Conservation (phyloP, 75 land plant species). For the Pseudotsuga menziesii region DNA sequence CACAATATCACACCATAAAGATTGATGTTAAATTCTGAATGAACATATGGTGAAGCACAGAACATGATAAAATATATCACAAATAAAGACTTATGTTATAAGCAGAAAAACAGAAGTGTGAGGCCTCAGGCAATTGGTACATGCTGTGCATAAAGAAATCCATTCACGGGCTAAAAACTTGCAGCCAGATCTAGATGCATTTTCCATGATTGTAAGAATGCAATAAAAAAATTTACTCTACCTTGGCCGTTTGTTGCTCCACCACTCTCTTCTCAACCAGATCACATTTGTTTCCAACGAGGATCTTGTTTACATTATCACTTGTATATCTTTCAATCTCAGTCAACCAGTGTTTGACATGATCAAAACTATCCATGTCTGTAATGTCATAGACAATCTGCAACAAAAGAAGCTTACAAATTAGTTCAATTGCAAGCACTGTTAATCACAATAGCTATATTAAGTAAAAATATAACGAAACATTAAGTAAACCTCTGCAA, state of each 20-base stretch:
- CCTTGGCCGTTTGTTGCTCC: conserved; percentile 69
- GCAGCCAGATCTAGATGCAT: neutral
- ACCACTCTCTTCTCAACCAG: conserved; percentile 67
- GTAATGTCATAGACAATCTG: conserved; percentile 87
- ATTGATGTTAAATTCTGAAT: neutral
- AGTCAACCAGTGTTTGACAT: conserved; percentile 83
- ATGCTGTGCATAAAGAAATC: neutral
- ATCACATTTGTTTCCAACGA: conserved; percentile 79
- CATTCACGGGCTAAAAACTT: neutral
- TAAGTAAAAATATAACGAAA: neutral
- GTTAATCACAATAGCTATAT: neutral
- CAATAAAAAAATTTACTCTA: conserved; percentile 9
- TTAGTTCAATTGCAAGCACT: neutral
- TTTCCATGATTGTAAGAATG: conserved; percentile 1
- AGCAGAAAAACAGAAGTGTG: neutral
- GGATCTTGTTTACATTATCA: conserved; percentile 74
- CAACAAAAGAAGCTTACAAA: neutral
- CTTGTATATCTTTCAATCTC: conserved; percentile 89
- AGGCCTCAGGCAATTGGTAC: neutral
- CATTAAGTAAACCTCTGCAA: neutral
- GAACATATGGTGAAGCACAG: neutral
- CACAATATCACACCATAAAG: neutral
- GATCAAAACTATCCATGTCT: conserved; percentile 80
- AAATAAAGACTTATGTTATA: neutral
- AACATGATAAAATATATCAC: neutral